Evolutionary conservation across 805 yeast species (phyloP).

Genomic region (Hanseniaspora hatyaiensis): DNA sequence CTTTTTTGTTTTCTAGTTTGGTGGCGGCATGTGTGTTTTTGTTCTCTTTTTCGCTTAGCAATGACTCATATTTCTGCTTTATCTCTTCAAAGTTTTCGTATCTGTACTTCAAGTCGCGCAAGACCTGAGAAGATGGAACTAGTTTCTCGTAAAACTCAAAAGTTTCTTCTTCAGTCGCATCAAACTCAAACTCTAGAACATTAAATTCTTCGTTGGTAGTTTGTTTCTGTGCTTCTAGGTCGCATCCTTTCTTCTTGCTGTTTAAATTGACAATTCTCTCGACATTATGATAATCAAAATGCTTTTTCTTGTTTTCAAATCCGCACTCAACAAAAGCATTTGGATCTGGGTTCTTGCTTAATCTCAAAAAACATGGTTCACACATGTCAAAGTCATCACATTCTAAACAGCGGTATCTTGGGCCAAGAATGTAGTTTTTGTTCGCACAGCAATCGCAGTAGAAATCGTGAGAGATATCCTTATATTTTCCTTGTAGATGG

Average conservation of each 20-base stretch:
- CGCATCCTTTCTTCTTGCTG: background rate
- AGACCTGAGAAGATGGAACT: constrained; percentile 7
- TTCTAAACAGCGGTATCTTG: constrained; percentile 37
- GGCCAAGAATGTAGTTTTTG: constrained; percentile 26
- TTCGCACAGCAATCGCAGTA: background rate
- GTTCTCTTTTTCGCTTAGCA: background rate
- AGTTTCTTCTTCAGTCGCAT: constrained; percentile 19
- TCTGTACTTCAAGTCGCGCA: constrained; percentile 21
- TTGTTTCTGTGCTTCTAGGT: background rate
- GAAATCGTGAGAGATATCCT: background rate
- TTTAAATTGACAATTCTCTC: background rate
- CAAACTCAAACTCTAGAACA: constrained; percentile 19
- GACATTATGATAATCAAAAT: constrained; percentile 8
- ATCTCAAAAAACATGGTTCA: constrained; percentile 24
- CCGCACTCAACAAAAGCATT: background rate
- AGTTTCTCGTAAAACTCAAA: constrained; percentile 24
- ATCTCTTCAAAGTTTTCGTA: constrained; percentile 19
- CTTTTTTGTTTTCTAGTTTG: background rate
- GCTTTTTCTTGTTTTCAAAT: background rate
- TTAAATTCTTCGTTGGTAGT: background rate
- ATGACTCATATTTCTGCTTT: background rate
- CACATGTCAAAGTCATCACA: constrained; percentile 44
- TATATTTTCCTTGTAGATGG: background rate
- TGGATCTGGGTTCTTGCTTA: background rate
- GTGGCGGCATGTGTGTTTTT: too few species aligned